A percentile compares a stretch with the other conserved stretches of the same genome.
phyloP scores from a whole-genome alignment of 371 early-diverging fungal genomes.

The Catenaria anguillulae region DNA sequence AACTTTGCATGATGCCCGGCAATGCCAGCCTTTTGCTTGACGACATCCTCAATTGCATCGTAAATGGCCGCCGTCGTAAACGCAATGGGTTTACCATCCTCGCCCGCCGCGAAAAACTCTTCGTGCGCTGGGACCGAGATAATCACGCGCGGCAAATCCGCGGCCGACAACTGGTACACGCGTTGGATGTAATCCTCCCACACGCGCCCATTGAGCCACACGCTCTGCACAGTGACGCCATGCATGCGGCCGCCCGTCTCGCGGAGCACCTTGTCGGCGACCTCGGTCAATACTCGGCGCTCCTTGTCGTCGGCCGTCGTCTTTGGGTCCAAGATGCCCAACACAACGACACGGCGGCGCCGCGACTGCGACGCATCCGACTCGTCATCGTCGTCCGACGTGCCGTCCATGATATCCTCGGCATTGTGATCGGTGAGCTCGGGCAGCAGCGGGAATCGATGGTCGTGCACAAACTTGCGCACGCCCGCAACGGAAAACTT shows the following conservation, averaged over 20 bases:
- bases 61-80: background rate
- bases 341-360: background rate
- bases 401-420: background rate
- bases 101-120: background rate
- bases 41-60: slow-evolving; percentile 1
- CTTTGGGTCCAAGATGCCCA: background rate
- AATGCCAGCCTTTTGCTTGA: background rate
- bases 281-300: background rate
- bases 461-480: background rate
- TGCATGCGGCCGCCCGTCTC: background rate
- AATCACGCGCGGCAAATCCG: slow-evolving; percentile 1
- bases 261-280: background rate
- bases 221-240: background rate
- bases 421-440: slow-evolving; percentile 3
- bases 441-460: slow-evolving; percentile 3
- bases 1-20: background rate
- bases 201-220: background rate
- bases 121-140: background rate
- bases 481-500: background rate
- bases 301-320: background rate
- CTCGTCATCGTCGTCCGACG: background rate
- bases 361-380: background rate
- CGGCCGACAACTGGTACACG: background rate
- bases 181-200: background rate
- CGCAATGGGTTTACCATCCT: background rate